Evolutionary conservation across 1,284 basidiomycete genomes (phyloP).

Genomic region (Irpex lacteus): DNA sequence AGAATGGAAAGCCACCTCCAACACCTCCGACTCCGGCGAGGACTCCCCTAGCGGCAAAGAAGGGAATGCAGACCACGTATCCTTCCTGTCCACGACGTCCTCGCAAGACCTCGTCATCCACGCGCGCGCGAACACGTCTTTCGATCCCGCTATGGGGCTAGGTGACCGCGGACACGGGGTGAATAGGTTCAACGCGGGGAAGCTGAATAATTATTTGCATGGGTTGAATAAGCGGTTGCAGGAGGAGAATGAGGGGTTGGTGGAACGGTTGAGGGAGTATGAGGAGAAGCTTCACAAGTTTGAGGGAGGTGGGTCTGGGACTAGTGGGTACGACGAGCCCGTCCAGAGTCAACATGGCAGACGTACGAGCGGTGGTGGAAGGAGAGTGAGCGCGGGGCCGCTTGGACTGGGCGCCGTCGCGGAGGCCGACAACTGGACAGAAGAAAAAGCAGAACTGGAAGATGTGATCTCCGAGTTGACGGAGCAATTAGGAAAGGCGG

Average conservation of each 20-base stretch:
- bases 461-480: constrained; percentile 37
- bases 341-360: not conserved
- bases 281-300: constrained; percentile 26
- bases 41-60: constrained; percentile 23
- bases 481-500: constrained; percentile 44
- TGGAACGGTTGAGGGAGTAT: constrained; percentile 43
- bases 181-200: constrained; percentile 76
- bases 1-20: constrained; percentile 26
- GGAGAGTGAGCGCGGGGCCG: constrained; percentile 10
- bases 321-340: constrained; percentile 11
- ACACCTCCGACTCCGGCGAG: constrained; percentile 25
- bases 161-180: constrained; percentile 55
- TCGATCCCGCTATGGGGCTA: constrained; percentile 74
- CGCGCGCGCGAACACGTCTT: constrained; percentile 78
- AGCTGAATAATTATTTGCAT: constrained; percentile 80
- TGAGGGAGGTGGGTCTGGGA: constrained; percentile 15
- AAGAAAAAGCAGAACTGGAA: constrained; percentile 30
- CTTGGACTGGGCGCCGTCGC: constrained; percentile 10
- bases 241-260: constrained; percentile 73
- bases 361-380: constrained; percentile 1
- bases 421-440: constrained; percentile 20
- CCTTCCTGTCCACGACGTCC: constrained; percentile 76
- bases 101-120: constrained; percentile 83
- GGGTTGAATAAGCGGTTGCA: constrained; percentile 75
- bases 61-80: constrained; percentile 41